A percentile compares a stretch with the other conserved stretches of the same genome.
Conservation (phyloP, 2,329 filamentous ascomycete genomes). For the Botryosphaeria dothidea region DNA sequence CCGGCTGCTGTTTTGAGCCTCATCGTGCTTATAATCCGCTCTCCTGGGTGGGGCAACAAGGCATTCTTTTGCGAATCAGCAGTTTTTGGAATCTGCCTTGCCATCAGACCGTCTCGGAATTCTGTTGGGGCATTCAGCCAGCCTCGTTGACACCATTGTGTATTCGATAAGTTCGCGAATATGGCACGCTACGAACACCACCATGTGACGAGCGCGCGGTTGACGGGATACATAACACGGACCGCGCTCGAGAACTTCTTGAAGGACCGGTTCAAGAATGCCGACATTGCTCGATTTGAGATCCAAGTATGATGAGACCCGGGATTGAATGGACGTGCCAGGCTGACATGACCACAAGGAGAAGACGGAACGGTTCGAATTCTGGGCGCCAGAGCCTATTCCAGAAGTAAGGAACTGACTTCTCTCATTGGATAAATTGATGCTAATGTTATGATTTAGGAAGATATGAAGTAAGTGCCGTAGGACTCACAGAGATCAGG, state of each 20-base stretch:
- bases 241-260: background rate
- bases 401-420: slow-evolving; percentile 7
- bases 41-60: background rate
- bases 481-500: background rate
- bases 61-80: background rate
- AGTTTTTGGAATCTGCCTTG: background rate
- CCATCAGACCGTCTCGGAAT: background rate
- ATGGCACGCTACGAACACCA: slow-evolving; percentile 15
- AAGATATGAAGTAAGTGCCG: background rate
- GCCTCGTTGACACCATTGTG: background rate
- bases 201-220: slow-evolving; percentile 3
- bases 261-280: background rate
- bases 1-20: background rate
- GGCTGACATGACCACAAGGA: background rate
- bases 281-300: background rate
- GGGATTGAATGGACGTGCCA: background rate
- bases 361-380: slow-evolving; percentile 10
- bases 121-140: background rate
- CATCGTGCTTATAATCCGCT: background rate
- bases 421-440: too few relatives aligned
- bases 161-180: background rate
- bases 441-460: background rate
- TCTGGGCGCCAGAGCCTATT: slow-evolving; percentile 13
- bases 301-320: background rate
- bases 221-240: slow-evolving; percentile 11